Base-by-base conservation (phyloP, 805 yeast species). In the Metschnikowia bowlesiae region DNA sequence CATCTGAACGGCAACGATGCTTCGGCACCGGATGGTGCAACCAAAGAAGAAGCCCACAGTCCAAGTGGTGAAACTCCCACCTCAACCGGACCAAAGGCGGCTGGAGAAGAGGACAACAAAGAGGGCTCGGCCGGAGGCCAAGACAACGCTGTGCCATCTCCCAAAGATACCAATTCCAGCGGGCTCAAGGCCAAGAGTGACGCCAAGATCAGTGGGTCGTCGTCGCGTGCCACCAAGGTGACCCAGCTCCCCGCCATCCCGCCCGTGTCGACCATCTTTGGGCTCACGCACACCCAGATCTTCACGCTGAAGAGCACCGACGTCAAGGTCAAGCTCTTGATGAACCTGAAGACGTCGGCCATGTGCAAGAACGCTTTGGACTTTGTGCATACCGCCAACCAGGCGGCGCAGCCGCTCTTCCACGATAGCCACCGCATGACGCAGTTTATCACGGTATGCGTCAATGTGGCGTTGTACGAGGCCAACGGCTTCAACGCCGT, bases 221-320 rank as follows among this genome's bases (percentile, higher is more conserved):
- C 54, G 18, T 47, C 58, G n/a, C 50, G 51, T 30, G 58, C 58
- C 10, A 42, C 50, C 3, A 43, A 36, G 31, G 14, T 44, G 30
- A 48, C 49, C 10, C 46, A 43, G n/a, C 46, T 70, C 31, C 70
- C 74, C 4, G 65, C 61, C 46, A 61, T 70, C 29, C 61, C 50
- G 28, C 70, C 74, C 3, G 63, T 60, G 39, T 67, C 67, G 42
- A 70, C 74, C 4, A 70, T 71, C 34, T 65, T 69, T 46, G 76
- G 76, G 2, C 59, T 71, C 34, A 61, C 67, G 2, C 69, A 67
- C 48, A 57, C 61, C 44, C 75, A 71, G 51, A 68, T 71, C 28
- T 58, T 67, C 45, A 62, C 61, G 31, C 59, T 68, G 39, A 64
- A 61, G 29, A 51, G 58, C 22, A 57, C 63, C n/a, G 75, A 71